A percentile compares a stretch with the other conserved stretches of the same genome.
Conservation (phyloP, 2,329 filamentous ascomycete species). For the Nothomitra cinnamomea region DNA sequence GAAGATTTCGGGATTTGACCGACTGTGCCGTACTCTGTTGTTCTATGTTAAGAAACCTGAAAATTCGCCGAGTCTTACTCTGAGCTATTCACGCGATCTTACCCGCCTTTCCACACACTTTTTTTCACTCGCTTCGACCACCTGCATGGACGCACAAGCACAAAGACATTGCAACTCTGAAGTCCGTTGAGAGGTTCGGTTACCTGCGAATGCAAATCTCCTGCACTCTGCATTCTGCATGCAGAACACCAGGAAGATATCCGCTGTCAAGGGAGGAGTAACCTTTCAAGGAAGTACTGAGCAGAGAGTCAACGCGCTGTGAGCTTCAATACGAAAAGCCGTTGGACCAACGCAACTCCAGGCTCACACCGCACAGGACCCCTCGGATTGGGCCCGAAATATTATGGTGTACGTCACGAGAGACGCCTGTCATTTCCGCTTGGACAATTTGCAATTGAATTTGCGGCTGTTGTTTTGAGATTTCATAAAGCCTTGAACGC, state of each 20-base stretch:
- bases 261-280: neutral
- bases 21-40: too few relatives aligned
- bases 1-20: too few relatives aligned
- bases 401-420: neutral
- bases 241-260: neutral
- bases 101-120: neutral
- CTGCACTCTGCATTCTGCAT: neutral
- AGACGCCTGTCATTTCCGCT: slow-evolving; percentile 3
- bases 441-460: neutral
- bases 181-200: neutral
- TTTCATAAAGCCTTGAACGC: too few relatives aligned
- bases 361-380: neutral
- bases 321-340: too few relatives aligned
- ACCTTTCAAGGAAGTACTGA: too few relatives aligned
- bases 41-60: neutral
- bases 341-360: too few relatives aligned
- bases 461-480: neutral
- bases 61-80: neutral
- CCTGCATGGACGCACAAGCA: too few relatives aligned
- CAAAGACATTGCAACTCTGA: neutral
- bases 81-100: neutral
- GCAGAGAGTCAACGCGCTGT: too few relatives aligned
- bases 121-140: neutral
- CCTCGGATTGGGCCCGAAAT: neutral
- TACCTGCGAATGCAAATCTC: slow-evolving; percentile 2